These are phyloP conservation scores for Curvularia sp. DNA, from an alignment of 2,329 filamentous ascomycete species.

Conservation along the genomic window DNA sequence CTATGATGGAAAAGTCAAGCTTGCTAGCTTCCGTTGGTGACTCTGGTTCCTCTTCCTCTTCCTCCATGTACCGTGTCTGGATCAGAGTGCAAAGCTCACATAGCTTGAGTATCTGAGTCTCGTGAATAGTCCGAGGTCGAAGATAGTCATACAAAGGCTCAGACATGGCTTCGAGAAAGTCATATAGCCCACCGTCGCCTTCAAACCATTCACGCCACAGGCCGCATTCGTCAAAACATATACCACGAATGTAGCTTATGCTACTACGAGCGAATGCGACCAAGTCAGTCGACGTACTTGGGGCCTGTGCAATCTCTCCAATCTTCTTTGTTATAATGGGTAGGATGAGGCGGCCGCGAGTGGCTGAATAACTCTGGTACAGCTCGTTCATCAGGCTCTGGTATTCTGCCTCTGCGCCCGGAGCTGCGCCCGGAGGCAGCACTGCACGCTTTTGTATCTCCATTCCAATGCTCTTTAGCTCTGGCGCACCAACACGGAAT, in stretches of 20 bases:
- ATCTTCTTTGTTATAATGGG: conserved; percentile 70
- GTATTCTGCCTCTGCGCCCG: conserved; percentile 68
- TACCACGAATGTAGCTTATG: conserved; percentile 70
- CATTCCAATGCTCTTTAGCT: conserved; percentile 70
- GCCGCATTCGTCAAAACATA: conserved; percentile 72
- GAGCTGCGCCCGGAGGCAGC: conserved; percentile 65
- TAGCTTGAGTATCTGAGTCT: conserved; percentile 70
- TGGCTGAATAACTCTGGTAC: conserved; percentile 68
- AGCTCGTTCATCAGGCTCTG: conserved; percentile 71
- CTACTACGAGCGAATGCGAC: conserved; percentile 69
- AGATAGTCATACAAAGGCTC: conserved; percentile 73
- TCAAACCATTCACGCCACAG: conserved; percentile 73
- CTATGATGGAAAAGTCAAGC: conserved; percentile 68
- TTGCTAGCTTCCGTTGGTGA: conserved; percentile 61
- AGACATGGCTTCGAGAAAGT: conserved; percentile 71
- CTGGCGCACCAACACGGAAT: conserved; percentile 70
- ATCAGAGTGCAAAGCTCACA: conserved; percentile 72
- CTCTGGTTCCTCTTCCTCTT: conserved; percentile 56
- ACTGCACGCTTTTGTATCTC: conserved; percentile 73
- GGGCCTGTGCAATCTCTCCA: conserved; percentile 62
- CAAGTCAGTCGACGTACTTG: conserved; percentile 68
- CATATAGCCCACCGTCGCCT: conserved; percentile 67
- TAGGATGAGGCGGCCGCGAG: conserved; percentile 64
- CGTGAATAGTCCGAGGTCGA: conserved; percentile 69
- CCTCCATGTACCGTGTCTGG: conserved; percentile 69